Evolutionary conservation across 2,329 filamentous ascomycete genomes (phyloP), one percentile per base, ranked within the genome.

Genomic region (Aspergillus quadricinctus): DNA sequence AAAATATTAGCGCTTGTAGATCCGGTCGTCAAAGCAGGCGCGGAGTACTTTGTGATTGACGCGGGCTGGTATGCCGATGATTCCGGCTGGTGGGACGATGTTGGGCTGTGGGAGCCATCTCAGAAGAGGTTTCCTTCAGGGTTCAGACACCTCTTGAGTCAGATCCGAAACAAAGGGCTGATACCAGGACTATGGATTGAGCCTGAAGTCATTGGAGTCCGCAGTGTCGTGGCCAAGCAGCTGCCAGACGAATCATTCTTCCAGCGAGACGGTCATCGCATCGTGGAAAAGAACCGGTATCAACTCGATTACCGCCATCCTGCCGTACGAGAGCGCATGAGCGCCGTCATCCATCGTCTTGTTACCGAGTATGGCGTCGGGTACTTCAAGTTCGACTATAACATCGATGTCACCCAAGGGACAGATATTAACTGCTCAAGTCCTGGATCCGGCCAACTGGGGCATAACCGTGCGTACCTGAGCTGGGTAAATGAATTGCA

Each of bases 321-420:
- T 0, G 64, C 54, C 0, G 70, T 74, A 0, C 57, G 55, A 2
- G 51, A 58, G 3, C 57, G 56, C 8, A 67, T 73, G 63, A 56
- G 64, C 5, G 35, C 48, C 2, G 57, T 72, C 8, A 58, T 73
- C 9, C 58, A 68, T 19, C 51, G 59, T 0, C 58, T 69, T 0
- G 62, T 73, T 0, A 35, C 43, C 2, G 46, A 70, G 1, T 70
- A 67, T 14, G 69, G 69, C 0, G 69, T 61, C 3, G 66, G 70
- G 0, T 74, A 70, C 49, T 73, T 74, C 63, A 74, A 73, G 45
- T 73, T 74, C 45, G 72, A 74, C 56, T 73, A 74, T 56, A 74
- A 74, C 43, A 70, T 74, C 31, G 72, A 74, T 3, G 66, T 72
- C 17, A 61, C 63, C 0, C 66, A 71, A 43, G 72, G 71, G 6